These are phyloP conservation scores for Diplodia corticola DNA, from an alignment of 2,329 filamentous ascomycete species.

Conservation along the genomic window DNA sequence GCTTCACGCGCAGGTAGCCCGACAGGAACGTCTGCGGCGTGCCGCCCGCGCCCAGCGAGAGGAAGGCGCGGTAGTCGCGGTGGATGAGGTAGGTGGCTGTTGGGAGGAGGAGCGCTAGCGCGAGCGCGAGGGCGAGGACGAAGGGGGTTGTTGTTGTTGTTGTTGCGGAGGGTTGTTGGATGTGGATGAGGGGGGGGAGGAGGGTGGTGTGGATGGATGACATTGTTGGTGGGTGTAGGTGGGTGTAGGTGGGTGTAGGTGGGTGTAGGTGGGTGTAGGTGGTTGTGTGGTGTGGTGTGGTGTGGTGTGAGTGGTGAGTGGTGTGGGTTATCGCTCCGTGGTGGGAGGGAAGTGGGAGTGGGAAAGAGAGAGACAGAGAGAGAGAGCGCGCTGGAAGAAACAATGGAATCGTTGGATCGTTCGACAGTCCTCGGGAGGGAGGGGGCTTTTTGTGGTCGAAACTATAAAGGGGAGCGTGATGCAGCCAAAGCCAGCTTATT, in stretches of 20 bases:
- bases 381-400: neutral
- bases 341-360: neutral
- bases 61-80: conserved; percentile 73
- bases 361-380: too few relatives aligned
- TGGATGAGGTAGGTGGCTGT: conserved; percentile 48
- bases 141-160: neutral
- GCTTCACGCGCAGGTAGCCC: conserved; percentile 73
- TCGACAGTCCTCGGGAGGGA: neutral
- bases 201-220: neutral
- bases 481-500: neutral
- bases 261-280: too few relatives aligned
- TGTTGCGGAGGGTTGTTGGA: too few relatives aligned
- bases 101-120: conserved; percentile 23
- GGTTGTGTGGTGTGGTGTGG: too few relatives aligned
- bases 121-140: conserved; percentile 28
- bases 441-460: neutral
- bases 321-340: too few relatives aligned
- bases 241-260: too few relatives aligned
- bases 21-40: conserved; percentile 67
- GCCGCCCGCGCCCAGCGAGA: conserved; percentile 76
- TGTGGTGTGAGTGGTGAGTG: neutral
- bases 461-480: neutral
- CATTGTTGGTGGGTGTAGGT: neutral
- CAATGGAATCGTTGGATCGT: too few relatives aligned
- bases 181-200: neutral